phyloP scores from a whole-genome alignment of 164 flowering plant species.

The Magnolia kwangsiensis region DNA sequence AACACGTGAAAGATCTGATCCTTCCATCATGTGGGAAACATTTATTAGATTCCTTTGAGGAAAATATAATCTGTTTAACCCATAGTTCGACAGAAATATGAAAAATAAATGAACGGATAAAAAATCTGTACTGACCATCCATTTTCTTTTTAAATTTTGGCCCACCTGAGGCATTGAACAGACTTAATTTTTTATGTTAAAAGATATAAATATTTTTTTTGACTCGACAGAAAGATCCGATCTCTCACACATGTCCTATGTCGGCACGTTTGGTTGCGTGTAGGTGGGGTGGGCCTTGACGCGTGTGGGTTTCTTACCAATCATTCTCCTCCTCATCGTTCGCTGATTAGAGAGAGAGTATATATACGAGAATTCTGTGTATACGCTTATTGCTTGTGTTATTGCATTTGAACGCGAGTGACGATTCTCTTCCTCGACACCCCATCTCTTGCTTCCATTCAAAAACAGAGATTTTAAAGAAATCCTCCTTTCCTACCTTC shows the following conservation, averaged over 20 bases:
- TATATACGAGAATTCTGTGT: background rate
- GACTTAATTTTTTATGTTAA: background rate
- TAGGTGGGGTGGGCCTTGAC: background rate
- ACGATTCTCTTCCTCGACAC: constrained; percentile 14
- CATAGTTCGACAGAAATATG: background rate
- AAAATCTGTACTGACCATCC: background rate
- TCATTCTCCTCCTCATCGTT: background rate
- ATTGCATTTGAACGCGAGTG: constrained; percentile 6
- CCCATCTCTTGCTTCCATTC: constrained; percentile 50
- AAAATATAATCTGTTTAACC: background rate
- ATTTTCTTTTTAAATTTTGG: too few species aligned
- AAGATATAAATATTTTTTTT: background rate
- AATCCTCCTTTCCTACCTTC: constrained; percentile 37
- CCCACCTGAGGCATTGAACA: background rate
- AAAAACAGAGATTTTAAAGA: constrained; percentile 24
- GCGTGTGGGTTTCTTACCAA: background rate
- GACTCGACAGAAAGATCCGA: background rate
- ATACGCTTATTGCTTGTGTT: background rate
- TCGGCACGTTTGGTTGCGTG: background rate
- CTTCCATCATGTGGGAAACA: background rate
- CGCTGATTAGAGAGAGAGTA: background rate
- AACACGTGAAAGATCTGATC: background rate
- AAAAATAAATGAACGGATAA: background rate
- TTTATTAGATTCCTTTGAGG: background rate
- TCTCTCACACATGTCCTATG: background rate